phyloP scores from a whole-genome alignment of 768 basidiomycete species.

The Termitomyces sp. region DNA sequence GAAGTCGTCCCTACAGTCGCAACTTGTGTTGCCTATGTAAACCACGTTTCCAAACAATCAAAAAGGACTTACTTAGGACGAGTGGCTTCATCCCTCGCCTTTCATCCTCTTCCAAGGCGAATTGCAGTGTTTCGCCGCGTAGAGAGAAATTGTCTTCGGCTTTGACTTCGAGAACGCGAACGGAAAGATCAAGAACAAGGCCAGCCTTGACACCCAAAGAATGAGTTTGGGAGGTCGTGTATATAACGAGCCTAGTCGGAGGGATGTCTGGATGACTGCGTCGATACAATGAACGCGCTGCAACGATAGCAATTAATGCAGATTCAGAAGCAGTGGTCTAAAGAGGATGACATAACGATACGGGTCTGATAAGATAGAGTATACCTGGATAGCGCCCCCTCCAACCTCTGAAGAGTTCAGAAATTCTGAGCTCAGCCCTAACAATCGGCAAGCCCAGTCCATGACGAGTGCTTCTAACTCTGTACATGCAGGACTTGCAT shows the following conservation, averaged over 20 bases:
- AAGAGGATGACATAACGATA: background rate
- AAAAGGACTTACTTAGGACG: conserved; percentile 44
- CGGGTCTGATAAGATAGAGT: conserved; percentile 1
- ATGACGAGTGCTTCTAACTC: conserved; percentile 84
- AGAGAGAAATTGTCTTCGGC: conserved; percentile 60
- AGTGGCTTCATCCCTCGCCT: conserved; percentile 66
- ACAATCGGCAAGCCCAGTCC: conserved; percentile 86
- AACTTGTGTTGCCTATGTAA: conserved; percentile 37
- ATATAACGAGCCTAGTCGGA: conserved; percentile 67
- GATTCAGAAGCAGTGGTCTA: conserved; percentile 87
- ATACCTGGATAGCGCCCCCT: conserved; percentile 80
- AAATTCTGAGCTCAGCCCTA: conserved; percentile 68
- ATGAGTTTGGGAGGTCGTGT: conserved; percentile 89
- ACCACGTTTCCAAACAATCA: background rate
- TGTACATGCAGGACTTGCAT: conserved; percentile 84
- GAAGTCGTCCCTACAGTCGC: conserved; percentile 89
- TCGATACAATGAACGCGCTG: conserved; percentile 63
- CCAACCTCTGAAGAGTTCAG: conserved; percentile 61
- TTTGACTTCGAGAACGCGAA: conserved; percentile 63
- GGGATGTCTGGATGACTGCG: conserved; percentile 40
- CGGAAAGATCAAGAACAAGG: conserved; percentile 70
- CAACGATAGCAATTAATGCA: conserved; percentile 69
- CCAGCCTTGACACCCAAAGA: conserved; percentile 77
- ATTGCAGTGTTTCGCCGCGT: conserved; percentile 54
- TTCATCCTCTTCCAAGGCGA: conserved; percentile 62